Percentiles rank a stretch among this genome's conserved stretches.
These are phyloP conservation scores for Ormosia emarginata DNA, from an alignment of 306 rosid species.

Conservation along the genomic window DNA sequence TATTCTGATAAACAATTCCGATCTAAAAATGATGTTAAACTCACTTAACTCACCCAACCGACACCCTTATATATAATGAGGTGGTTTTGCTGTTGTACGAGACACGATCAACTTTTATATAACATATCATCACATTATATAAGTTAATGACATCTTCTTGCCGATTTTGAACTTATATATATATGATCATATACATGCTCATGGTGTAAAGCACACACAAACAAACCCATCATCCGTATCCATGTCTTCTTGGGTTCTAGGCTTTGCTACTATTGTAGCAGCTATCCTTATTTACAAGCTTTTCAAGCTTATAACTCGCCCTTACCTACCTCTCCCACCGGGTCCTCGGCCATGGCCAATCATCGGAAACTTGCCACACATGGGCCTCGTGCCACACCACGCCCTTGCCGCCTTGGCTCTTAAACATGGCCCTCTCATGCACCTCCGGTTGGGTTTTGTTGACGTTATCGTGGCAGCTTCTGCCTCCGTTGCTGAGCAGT, in stretches of 20 bases:
- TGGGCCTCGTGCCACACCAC: constrained; percentile 75
- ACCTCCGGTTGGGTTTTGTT: constrained; percentile 63
- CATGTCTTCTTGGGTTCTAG: constrained; percentile 30
- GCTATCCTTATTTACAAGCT: constrained; percentile 26
- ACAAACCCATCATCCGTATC: no score
- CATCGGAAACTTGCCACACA: constrained; percentile 72
- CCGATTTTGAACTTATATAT: no score
- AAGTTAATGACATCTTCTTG: no score
- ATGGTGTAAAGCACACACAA: no score
- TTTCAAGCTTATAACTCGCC: background rate
- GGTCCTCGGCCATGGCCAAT: constrained; percentile 90
- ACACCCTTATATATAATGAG: no score
- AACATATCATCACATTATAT: no score
- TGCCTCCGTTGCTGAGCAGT: constrained; percentile 64
- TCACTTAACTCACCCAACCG: no score
- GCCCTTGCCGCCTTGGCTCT: constrained; percentile 57
- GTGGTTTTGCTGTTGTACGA: no score
- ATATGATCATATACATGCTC: no score
- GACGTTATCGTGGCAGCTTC: constrained; percentile 75
- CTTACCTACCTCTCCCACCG: constrained; percentile 48
- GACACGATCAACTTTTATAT: no score
- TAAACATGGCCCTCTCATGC: constrained; percentile 65
- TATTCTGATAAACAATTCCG: no score
- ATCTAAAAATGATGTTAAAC: no score
- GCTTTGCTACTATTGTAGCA: background rate